Conservation (phyloP, 495 filamentous ascomycete species). For the Amphirosellinia nigrospora region DNA sequence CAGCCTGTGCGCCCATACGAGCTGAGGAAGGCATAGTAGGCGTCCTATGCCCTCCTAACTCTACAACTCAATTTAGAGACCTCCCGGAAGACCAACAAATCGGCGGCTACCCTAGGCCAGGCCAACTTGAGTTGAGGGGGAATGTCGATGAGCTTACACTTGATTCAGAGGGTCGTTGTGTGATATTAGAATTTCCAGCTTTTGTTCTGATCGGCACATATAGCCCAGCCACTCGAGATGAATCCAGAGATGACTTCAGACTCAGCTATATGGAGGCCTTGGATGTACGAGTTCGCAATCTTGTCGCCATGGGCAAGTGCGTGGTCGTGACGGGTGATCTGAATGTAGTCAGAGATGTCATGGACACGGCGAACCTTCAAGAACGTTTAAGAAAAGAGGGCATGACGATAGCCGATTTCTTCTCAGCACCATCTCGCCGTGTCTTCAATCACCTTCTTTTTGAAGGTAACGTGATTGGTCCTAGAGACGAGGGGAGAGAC, state of each 20-base stretch:
- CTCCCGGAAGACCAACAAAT: slow-evolving; percentile 81
- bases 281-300: slow-evolving; percentile 82
- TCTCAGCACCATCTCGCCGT: slow-evolving; percentile 75
- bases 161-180: slow-evolving; percentile 90
- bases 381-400: slow-evolving; percentile 75
- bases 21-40: slow-evolving; percentile 95
- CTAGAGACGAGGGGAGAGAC: slow-evolving; percentile 75
- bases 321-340: slow-evolving; percentile 89
- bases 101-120: slow-evolving; percentile 81
- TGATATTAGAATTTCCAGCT: slow-evolving; percentile 93
- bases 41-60: slow-evolving; percentile 76
- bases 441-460: slow-evolving; percentile 85
- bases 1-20: slow-evolving; percentile 83
- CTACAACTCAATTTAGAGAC: slow-evolving; percentile 73
- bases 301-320: slow-evolving; percentile 76
- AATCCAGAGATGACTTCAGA: slow-evolving; percentile 82
- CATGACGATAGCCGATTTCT: slow-evolving; percentile 68
- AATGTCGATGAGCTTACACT: slow-evolving; percentile 71
- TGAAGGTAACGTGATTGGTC: slow-evolving; percentile 71
- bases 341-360: slow-evolving; percentile 78
- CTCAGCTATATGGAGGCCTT: slow-evolving; percentile 79
- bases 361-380: slow-evolving; percentile 73
- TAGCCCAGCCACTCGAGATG: slow-evolving; percentile 85
- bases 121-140: slow-evolving; percentile 73
- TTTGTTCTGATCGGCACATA: slow-evolving; percentile 94